These are phyloP conservation scores for Arabidopsis lyrata DNA, from an alignment of 441 rosid genomes.

Conservation along the genomic window DNA sequence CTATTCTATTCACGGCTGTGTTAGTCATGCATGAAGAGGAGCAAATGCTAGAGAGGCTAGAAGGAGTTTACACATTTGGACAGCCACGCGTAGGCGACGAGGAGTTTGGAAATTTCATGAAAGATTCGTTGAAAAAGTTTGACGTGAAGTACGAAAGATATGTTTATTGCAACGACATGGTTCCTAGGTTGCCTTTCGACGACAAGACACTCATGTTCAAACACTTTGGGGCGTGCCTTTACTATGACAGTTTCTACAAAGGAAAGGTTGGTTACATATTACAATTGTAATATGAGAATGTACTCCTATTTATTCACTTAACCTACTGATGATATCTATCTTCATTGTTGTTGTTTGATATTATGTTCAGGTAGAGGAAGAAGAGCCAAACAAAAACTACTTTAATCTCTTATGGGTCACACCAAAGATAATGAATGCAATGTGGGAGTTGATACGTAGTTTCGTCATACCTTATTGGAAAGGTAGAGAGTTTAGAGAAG, in stretches of 20 bases:
- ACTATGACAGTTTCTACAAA: conserved; percentile 59
- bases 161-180: conserved; percentile 76
- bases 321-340: neutral
- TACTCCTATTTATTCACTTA: neutral
- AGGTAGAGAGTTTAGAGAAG: conserved; percentile 60
- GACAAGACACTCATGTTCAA: conserved; percentile 61
- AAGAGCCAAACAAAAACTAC: conserved; percentile 82
- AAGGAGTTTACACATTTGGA: conserved; percentile 83
- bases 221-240: conserved; percentile 74
- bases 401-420: conserved; percentile 52
- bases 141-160: conserved; percentile 59
- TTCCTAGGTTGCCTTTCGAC: conserved; percentile 83
- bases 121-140: conserved; percentile 44
- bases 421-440: conserved; percentile 57
- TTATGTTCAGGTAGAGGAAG: conserved; percentile 51
- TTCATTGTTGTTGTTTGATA: neutral
- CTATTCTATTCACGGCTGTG: conserved; percentile 61
- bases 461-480: conserved; percentile 50
- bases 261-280: conserved; percentile 56
- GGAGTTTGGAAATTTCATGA: conserved; percentile 65
- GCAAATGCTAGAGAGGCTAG: conserved; percentile 59
- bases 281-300: neutral
- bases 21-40: conserved; percentile 64
- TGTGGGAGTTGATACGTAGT: conserved; percentile 70
- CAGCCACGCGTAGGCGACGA: conserved; percentile 87